Percentiles rank a stretch among this genome's conserved stretches.
phyloP scores from a whole-genome alignment of 192 early-diverging fungal genomes.

The Piromyces finnis region DNA sequence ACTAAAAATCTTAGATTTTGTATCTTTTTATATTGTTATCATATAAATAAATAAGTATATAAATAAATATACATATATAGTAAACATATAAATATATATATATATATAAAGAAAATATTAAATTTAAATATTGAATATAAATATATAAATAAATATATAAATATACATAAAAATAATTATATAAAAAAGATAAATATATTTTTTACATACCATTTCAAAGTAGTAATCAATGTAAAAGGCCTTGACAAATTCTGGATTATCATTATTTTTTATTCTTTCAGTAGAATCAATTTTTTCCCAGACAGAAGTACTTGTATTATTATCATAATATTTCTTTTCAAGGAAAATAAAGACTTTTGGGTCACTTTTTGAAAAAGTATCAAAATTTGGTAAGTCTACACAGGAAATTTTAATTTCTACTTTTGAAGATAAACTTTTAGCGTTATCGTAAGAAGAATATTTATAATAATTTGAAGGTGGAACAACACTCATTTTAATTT shows the following conservation, averaged over 20 bases:
- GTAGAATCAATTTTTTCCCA: background rate
- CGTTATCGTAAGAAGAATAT: background rate
- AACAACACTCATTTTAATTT: too few relatives aligned
- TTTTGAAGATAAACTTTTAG: background rate
- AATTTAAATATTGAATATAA: too few relatives aligned
- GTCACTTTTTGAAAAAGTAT: background rate
- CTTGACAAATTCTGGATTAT: background rate
- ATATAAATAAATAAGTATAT: too few relatives aligned
- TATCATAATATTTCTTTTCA: background rate
- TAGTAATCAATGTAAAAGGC: background rate
- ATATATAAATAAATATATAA: too few relatives aligned
- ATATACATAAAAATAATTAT: too few relatives aligned
- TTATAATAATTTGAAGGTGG: too few relatives aligned
- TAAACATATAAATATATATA: too few relatives aligned
- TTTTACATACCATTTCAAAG: background rate
- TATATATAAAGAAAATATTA: too few relatives aligned
- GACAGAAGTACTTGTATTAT: background rate
- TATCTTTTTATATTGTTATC: background rate
- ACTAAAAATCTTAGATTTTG: background rate
- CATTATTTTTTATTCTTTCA: background rate
- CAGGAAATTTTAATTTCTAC: background rate
- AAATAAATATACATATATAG: too few relatives aligned
- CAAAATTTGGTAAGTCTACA: background rate
- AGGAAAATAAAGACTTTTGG: background rate
- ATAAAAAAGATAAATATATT: too few relatives aligned